Evolutionary conservation across 2,329 filamentous ascomycete species (phyloP), one percentile per base, ranked within the genome.

Genomic region (Elsinoe arachidis): DNA sequence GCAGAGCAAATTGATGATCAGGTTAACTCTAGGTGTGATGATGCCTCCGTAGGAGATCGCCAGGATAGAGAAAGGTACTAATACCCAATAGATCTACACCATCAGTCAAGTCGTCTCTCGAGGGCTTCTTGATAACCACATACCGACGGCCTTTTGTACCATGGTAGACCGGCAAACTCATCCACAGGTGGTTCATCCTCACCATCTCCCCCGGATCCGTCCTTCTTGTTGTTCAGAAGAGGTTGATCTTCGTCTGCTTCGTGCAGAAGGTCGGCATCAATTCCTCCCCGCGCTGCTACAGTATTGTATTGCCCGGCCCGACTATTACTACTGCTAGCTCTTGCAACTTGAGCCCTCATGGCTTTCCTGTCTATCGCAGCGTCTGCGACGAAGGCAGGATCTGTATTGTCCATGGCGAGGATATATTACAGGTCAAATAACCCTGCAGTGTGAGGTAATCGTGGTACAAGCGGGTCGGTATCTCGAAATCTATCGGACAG

Each of bases 11-110:
- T 85, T 80, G 60, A 95, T 78, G 61, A 95, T 89, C 72, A 96
- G 74, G 67, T 96, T 95, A 61, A 96, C 78, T 69, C 87, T 93
- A 9, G 92, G 91, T 7, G 96, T 88, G 6, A 93, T 77, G 5
- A 88, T 81, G 58, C 89, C 90, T 33, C 92, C 93, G 70, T 93
- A 92, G 0, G 91, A 90, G 56, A 95, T 76, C 0, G 90, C 89
- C 68, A 90, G 92, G 44, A 96, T 72, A 57, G 87, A 78, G 71
- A 91, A 93, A 0, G 90, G 88, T 0, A 81, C 82, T 6, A 97
- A 71, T 3, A 97, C 78, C 88, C 90, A 97, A 71, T 79, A 88
- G 55, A 95, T 82, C 88, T 73, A 34, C 10, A 12, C 33, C n/a
- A 37, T 2, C 14, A 21, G 46, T 56, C n/a, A 53, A 19, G 35